Percentiles rank a stretch among this genome's conserved stretches.
Conservation (phyloP, 352 stramenopile species). For the Pythium aristosporum region DNA sequence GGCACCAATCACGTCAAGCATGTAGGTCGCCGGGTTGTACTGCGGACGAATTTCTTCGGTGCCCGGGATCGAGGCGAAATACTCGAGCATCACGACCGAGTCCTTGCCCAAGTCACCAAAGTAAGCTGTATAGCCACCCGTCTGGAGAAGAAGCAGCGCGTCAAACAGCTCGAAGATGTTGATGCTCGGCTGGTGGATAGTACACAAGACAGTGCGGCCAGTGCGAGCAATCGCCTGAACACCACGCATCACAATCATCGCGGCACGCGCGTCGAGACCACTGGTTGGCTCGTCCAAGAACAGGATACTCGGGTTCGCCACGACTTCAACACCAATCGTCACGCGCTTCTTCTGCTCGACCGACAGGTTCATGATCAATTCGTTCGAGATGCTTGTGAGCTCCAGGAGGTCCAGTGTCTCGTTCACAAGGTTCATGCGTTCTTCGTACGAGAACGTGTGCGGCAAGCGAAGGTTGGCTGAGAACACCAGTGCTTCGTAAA, state of each 20-base stretch:
- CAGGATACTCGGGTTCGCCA: slow-evolving; percentile 91
- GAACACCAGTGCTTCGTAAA: slow-evolving; percentile 90
- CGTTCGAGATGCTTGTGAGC: slow-evolving; percentile 37
- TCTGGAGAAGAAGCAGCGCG: slow-evolving; percentile 81
- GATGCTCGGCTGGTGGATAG: slow-evolving; percentile 62
- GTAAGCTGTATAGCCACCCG: slow-evolving; percentile 60
- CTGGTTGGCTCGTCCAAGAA: slow-evolving; percentile 93
- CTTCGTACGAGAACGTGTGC: slow-evolving; percentile 34
- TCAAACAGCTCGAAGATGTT: slow-evolving; percentile 94
- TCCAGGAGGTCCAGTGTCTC: slow-evolving; percentile 63
- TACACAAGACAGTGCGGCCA: slow-evolving; percentile 84
- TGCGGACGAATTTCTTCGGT: slow-evolving; percentile 64
- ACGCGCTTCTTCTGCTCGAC: slow-evolving; percentile 93
- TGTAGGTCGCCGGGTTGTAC: slow-evolving; percentile 90
- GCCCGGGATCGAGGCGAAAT: slow-evolving; percentile 83
- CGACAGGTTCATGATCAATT: slow-evolving; percentile 71
- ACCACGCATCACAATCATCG: slow-evolving; percentile 87
- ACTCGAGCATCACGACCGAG: slow-evolving; percentile 82
- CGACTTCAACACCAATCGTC: slow-evolving; percentile 91
- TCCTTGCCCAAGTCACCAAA: slow-evolving; percentile 88
- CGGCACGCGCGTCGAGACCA: slow-evolving; percentile 84
- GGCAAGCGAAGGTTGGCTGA: slow-evolving; percentile 85
- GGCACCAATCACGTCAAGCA: slow-evolving; percentile 84
- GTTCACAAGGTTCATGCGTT: slow-evolving; percentile 52
- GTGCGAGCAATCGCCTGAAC: slow-evolving; percentile 85